A percentile compares a stretch with the other conserved stretches of the same genome.
Conservation (phyloP, 176 grass and related monocot genomes). For the Stipa capillata region DNA sequence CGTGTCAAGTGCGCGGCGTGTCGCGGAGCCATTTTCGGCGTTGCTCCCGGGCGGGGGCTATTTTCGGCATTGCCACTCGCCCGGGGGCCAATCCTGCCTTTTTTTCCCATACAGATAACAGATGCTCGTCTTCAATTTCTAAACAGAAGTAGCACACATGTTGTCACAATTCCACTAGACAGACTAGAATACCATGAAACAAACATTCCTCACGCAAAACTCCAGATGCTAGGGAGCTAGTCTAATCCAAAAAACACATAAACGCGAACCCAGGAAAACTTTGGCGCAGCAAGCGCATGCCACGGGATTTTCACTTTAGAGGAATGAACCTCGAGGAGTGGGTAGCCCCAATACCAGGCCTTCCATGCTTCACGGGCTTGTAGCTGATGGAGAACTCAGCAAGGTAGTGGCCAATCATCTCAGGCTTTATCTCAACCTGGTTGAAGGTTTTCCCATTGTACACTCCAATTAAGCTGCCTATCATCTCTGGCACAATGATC, state of each 20-base stretch:
- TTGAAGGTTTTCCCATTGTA: conserved; percentile 58
- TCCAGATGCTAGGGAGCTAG: not conserved
- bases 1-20: no score
- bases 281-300: no score
- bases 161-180: not conserved
- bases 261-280: not conserved
- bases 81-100: no score
- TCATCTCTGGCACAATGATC: conserved; percentile 64
- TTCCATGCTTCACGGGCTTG: conserved; percentile 46
- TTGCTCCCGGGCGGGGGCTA: no score
- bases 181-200: no score
- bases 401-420: conserved; percentile 31
- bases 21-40: no score
- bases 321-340: conserved; percentile 65
- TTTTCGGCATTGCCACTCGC: no score
- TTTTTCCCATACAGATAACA: no score
- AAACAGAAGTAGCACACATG: not conserved
- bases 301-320: conserved; percentile 47
- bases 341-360: conserved; percentile 23
- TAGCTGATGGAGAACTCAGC: conserved; percentile 53
- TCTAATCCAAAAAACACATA: not conserved
- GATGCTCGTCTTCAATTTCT: not conserved
- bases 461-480: conserved; percentile 39
- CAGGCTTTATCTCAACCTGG: not conserved
- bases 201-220: not conserved